Evolutionary conservation across 768 basidiomycete genomes (phyloP).

Genomic region (Rhodosporidiobolus odoratus): DNA sequence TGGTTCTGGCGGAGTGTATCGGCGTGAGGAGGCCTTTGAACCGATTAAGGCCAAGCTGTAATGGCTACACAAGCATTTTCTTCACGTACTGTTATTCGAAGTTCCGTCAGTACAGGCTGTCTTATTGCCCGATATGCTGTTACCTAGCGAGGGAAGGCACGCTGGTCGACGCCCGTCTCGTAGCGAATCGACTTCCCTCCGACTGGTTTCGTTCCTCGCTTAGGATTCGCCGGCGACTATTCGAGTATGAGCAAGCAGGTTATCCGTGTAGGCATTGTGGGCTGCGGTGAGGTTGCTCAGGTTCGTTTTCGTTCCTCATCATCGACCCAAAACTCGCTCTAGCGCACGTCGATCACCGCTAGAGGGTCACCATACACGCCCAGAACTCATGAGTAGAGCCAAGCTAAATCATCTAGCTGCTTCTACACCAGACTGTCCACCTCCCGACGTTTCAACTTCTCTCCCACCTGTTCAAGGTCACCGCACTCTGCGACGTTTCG

Average conservation of each 20-base stretch:
- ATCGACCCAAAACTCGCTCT: background rate
- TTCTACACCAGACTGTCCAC: constrained; percentile 16
- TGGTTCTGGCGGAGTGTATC: constrained; percentile 49
- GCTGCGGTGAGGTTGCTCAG: constrained; percentile 27
- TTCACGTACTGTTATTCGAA: background rate
- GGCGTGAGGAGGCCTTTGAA: constrained; percentile 15
- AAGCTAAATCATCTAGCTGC: too few relatives aligned
- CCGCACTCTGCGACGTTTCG: constrained; percentile 21
- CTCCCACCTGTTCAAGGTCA: constrained; percentile 24
- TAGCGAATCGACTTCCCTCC: background rate
- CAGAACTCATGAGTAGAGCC: background rate
- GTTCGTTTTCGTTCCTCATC: background rate
- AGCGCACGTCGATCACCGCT: background rate
- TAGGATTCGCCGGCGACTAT: too few relatives aligned
- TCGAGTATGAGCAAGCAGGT: background rate
- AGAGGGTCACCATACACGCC: too few relatives aligned
- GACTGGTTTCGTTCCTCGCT: background rate
- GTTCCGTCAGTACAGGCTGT: too few relatives aligned
- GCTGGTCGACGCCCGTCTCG: too few relatives aligned
- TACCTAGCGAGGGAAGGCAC: too few relatives aligned
- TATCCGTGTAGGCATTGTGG: constrained; percentile 19
- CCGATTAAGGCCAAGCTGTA: constrained; percentile 21
- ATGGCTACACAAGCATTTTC: background rate
- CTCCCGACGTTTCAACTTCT: constrained; percentile 29
- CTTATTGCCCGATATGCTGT: too few relatives aligned